Evolutionary conservation across 2,329 filamentous ascomycete species (phyloP), one percentile per base, ranked within the genome.

Genomic region (Diaporthe longicolla): DNA sequence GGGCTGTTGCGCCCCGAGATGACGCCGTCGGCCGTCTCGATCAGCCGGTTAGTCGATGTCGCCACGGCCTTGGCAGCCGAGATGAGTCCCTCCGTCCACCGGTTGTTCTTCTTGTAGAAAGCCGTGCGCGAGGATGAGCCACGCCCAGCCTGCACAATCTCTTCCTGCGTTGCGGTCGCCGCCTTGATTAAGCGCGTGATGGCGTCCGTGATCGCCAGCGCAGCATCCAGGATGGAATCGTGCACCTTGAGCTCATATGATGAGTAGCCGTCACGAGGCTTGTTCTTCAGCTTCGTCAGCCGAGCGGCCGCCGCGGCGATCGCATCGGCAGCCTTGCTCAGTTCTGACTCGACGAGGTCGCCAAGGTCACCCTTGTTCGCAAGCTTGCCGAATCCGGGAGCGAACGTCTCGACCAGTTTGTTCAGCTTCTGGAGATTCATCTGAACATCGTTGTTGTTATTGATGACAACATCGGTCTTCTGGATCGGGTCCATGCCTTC

Each of bases 21-120:
- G 52, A 99, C 97, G 26, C 96, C 97, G 81, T 99, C 97, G 0
- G 97, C 97, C 9, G 97, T 99, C 88, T 99, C 97, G 80, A 99
- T 99, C 78, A 99, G 90, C 55, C 93, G 97, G 85, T 98, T 98
- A 15, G 97, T 99, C 21, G 95, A 97, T 1, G 90, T 90, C 4
- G 97, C 97, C 24, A 99, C 97, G 0, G 97, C 97, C 86, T 99
- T 99, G 77, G 97, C 96, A 0, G 97, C 97, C 50, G 95, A 98
- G 81, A 99, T 98, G 75, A 99, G 91, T 63, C 97, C 97, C 81
- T 99, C 97, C 0, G 97, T 99, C 97, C 97, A 99, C 70, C 97
- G 91, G 85, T 98, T 99, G 89, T 99, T 98, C 88, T 98, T 98
- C 90, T 98, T 98, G 92, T 99, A 99, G 84, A 99, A 99, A 32